Evolutionary conservation across 345 rosid genomes (phyloP).

Genomic region (Eutrema japonicum): DNA sequence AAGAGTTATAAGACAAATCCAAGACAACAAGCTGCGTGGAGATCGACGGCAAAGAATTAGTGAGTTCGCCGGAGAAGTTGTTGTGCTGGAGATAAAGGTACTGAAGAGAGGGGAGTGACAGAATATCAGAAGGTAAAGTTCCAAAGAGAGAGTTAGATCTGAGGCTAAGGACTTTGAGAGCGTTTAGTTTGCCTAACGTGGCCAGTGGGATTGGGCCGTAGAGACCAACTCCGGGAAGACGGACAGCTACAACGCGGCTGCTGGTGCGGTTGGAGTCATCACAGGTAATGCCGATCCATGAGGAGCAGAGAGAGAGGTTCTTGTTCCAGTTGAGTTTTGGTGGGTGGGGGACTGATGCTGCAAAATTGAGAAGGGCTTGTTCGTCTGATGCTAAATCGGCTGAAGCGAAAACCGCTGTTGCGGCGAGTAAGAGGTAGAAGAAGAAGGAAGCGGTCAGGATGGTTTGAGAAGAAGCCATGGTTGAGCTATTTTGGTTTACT

Average conservation of each 20-base stretch:
- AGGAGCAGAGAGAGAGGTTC: conserved; percentile 47
- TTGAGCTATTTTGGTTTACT: conserved; percentile 24
- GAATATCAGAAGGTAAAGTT: conserved; percentile 62
- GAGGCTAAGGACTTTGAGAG: conserved; percentile 67
- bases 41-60: conserved; percentile 35
- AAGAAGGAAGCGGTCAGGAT: not conserved
- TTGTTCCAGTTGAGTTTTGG: conserved; percentile 63
- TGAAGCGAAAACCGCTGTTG: conserved; percentile 20
- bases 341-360: conserved; percentile 52
- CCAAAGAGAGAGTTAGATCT: conserved; percentile 73
- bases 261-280: conserved; percentile 33
- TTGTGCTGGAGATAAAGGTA: conserved; percentile 68
- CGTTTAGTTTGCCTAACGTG: conserved; percentile 60
- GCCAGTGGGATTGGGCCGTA: conserved; percentile 60
- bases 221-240: conserved; percentile 76
- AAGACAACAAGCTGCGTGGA: conserved; percentile 54
- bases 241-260: conserved; percentile 54
- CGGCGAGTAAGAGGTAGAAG: conserved; percentile 36
- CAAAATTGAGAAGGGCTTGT: conserved; percentile 63
- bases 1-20: conserved; percentile 72
- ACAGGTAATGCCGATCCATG: conserved; percentile 74
- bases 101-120: conserved; percentile 62
- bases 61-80: conserved; percentile 61
- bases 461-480: conserved; percentile 36
- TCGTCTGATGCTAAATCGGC: conserved; percentile 58